Evolutionary conservation across 495 filamentous ascomycete species (phyloP).

Genomic region (Tuber calosporum): DNA sequence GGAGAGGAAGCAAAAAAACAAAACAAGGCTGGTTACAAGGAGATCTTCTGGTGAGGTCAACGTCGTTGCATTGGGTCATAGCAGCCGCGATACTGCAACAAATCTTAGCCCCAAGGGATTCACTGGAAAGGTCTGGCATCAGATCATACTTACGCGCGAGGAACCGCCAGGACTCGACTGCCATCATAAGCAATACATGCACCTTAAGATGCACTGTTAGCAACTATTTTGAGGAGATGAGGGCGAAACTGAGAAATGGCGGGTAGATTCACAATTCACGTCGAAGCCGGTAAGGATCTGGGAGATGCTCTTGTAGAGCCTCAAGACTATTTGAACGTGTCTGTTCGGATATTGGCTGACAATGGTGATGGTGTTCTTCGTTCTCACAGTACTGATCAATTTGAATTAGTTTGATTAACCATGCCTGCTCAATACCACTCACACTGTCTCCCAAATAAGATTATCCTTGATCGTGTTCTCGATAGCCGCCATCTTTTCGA

Average conservation of each 20-base stretch:
- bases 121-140: constrained; percentile 36
- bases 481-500: constrained; percentile 75
- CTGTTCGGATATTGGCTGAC: constrained; percentile 72
- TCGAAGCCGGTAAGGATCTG: constrained; percentile 82
- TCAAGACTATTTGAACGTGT: constrained; percentile 73
- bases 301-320: constrained; percentile 70
- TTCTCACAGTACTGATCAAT: constrained; percentile 52
- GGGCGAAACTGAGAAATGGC: constrained; percentile 41
- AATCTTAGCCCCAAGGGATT: not conserved
- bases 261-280: constrained; percentile 56
- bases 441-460: constrained; percentile 65
- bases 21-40: constrained; percentile 43
- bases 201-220: constrained; percentile 69
- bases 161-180: constrained; percentile 63
- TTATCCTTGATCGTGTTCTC: constrained; percentile 61
- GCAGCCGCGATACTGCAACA: constrained; percentile 52
- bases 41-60: constrained; percentile 70
- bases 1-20: not conserved
- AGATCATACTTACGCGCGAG: constrained; percentile 46
- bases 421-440: not conserved
- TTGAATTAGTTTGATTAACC: not conserved
- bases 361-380: constrained; percentile 78
- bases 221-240: constrained; percentile 49
- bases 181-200: constrained; percentile 74
- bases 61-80: constrained; percentile 69